Evolutionary conservation across 2,329 filamentous ascomycete genomes (phyloP).

Genomic region (Camillea tinctor): DNA sequence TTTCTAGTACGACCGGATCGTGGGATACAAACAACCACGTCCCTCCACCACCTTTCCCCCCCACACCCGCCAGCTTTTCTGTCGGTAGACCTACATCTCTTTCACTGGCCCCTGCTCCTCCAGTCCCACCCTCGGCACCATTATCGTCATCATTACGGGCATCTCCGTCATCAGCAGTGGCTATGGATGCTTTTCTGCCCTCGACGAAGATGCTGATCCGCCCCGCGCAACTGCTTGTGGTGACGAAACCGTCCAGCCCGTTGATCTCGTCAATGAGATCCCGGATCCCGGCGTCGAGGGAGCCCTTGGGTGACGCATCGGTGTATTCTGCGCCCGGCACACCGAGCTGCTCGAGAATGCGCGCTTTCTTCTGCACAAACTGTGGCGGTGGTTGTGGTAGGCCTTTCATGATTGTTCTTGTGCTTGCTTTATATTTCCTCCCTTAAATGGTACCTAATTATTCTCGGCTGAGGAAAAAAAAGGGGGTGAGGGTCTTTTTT

Average conservation of each 20-base stretch:
- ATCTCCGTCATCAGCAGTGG: slow-evolving; percentile 11
- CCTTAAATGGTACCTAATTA: neutral
- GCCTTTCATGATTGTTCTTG: neutral
- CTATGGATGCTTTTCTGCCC: slow-evolving; percentile 57
- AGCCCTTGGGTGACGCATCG: slow-evolving; percentile 86
- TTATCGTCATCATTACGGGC: slow-evolving; percentile 16
- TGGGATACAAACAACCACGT: slow-evolving; percentile 89
- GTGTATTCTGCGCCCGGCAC: slow-evolving; percentile 70
- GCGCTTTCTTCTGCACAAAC: slow-evolving; percentile 65
- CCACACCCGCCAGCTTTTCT: slow-evolving; percentile 56
- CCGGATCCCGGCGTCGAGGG: slow-evolving; percentile 75
- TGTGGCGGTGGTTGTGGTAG: slow-evolving; percentile 24
- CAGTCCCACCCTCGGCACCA: slow-evolving; percentile 16
- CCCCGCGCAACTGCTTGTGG: slow-evolving; percentile 90
- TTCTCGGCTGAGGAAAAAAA: neutral
- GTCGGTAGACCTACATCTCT: slow-evolving; percentile 19
- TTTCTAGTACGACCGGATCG: slow-evolving; percentile 53
- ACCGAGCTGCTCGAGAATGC: slow-evolving; percentile 69
- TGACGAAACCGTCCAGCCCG: slow-evolving; percentile 69
- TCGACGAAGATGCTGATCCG: slow-evolving; percentile 86
- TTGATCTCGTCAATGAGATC: slow-evolving; percentile 80
- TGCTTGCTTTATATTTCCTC: neutral
- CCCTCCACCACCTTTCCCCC: slow-evolving; percentile 83
- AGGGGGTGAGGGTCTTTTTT: too few relatives aligned
- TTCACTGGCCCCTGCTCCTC: neutral